Evolutionary conservation across 169 alveolate genomes (phyloP), one percentile per base, ranked within the genome.

Genomic region (Toxoplasma gondii): DNA sequence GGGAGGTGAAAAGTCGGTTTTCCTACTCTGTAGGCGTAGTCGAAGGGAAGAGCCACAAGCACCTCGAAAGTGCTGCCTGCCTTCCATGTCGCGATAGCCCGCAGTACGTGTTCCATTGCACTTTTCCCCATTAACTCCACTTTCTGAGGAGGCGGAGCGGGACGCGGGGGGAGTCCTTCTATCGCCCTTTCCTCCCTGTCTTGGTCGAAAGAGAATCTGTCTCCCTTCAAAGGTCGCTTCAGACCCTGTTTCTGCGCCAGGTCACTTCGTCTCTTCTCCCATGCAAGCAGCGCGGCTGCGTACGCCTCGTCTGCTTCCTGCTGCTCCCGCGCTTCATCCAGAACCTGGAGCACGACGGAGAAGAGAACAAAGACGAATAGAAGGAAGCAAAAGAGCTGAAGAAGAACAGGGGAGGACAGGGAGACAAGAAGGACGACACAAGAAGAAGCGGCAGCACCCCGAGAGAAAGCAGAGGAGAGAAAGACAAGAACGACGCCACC

Each of bases 41-140:
- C 91, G 36, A 93, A 88, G 31, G 95, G 95, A 2, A 93, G 70
- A 2, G 95, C 93, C 16, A 93, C 39, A 49, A 93, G 86, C 38
- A 93, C 95, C 53, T 93, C 95, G 53, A 81, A 58, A 16, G 95
- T 88, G 39, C 43, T 80, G 24, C 88, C 78, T 9, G 64, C 34
- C 24, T 49, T 70, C 10, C 74, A 39, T 38, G 88, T 54, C 39
- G 54, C 54, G 24, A 91, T 31, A 34, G 80, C 54, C 83, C 90
- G 88, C 92, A 92, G 49, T 9, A 92, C 70, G 64, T 92, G 95
- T 58, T 92, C 95, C 22, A 38, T 17, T 10, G 95, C 92, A 12
- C 92, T 53, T 29, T 70, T 24, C 41, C 95, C 92, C 78, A 83
- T 38, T 4, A 92, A 53, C 80, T 92, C 94, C n/a, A 81, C 86